Evolutionary conservation across 2,329 filamentous ascomycete genomes (phyloP), one percentile per base, ranked within the genome.

Genomic region (Apiospora kogelbergensis): DNA sequence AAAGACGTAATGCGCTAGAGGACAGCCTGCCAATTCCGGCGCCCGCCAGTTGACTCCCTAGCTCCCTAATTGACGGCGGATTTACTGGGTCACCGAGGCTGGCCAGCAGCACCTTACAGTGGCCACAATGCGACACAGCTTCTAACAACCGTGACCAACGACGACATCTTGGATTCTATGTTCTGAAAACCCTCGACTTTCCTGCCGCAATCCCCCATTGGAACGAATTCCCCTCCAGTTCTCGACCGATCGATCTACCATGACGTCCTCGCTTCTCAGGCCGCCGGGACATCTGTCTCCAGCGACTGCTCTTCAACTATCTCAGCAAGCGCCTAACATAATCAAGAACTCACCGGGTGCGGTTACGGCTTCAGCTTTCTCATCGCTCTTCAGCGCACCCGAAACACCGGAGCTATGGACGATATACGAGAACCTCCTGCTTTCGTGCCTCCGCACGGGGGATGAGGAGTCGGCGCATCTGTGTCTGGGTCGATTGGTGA

Each of bases 381-480:
- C 78, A 33, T 85, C 86, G 10, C 78, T 90, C 3, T 84, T 89
- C 74, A 83, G 86, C 1, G 80, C 86, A 1, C 79, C 86, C 40
- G 95, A 98, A 78, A 90, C 90, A 0, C 85, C 92, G 68, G 94
- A 97, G 73, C 86, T 93, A 77, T 98, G 95, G 94, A 88, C 88
- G 20, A 89, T 89, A 57, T 93, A 96, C 80, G 95, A 98, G 82
- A 96, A 97, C 78, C 86, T 98, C 22, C 84, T 98, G 73, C 83
- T 96, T 42, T 90, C 94, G 40, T 96, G 93, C 76, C 87, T 99
- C 45, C 91, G 93, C 66, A 94, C 93, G 0, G 92, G 93, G 67
- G 93, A 98, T 79, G 91, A 97, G 74, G 83, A 89, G 72, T 89
- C 93, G 30, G 96, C 96, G 30, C 89, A 89, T 72, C 80, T 90